Evolutionary conservation across 768 basidiomycete species (phyloP), one percentile per base, ranked within the genome.

Genomic region (Clathrus columnatus): DNA sequence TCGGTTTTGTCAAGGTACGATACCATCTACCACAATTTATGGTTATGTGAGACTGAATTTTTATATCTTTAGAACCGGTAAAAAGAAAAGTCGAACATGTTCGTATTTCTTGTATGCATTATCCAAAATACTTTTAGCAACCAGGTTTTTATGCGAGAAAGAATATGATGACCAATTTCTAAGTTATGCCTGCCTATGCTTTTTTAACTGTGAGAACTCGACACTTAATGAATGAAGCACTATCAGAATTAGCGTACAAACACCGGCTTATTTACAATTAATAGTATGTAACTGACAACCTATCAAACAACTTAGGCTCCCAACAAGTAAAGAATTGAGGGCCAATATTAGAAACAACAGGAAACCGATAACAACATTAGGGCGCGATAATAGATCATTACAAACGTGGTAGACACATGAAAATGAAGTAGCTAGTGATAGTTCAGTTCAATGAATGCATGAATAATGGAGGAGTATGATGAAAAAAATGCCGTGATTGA

Each of bases 1-100:
- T 96, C 65, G 93, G 93, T 58, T 96, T 96, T 79, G 76, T 80
- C 69, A 96, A 96, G 89, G 93, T 94, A 62, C 61, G 77, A 30
- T 36, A 26, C 41, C 32, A n/a, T 17, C 46, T 7, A 50, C 10
- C 36, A n/a, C 2, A 5, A 14, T 36, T n/a, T 36, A 36, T 36
- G 7, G 7, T n/a, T 36, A 4, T 36, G n/a, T n/a, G 36, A 36
- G 4, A 2, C 7, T 36, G n/a, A 36, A 36, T 36, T 2, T 14
- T 36, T 3, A 36, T 16, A n/a, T 32, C 7, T 3, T 36, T 36
- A 36, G 36, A 36, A 36, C 36, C 36, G 36, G 36, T 36, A 11
- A 36, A 36, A 36, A n/a, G n/a, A n/a, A n/a, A n/a, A n/a, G n/a
- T n/a, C n/a, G n/a, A n/a, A n/a, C n/a, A n/a, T n/a, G n/a, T n/a